phyloP scores from a whole-genome alignment of 371 early-diverging fungal species.

The Mortierella sp. region DNA sequence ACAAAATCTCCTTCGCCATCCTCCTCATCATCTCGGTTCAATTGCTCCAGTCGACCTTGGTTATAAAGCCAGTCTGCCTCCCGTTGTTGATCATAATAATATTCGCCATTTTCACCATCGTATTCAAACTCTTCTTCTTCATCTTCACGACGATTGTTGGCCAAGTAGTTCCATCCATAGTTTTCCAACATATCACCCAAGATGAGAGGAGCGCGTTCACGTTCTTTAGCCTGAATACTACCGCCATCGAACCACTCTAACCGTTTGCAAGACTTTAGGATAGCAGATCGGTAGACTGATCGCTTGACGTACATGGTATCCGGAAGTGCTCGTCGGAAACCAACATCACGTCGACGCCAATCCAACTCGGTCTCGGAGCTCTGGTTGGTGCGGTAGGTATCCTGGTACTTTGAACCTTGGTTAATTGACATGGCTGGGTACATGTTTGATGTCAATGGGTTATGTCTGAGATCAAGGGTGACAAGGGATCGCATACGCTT shows the following conservation, averaged over 20 bases:
- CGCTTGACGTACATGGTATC: conserved; percentile 61
- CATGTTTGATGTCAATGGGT: conserved; percentile 53
- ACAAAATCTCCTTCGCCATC: conserved; percentile 23
- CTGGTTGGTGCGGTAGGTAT: conserved; percentile 45
- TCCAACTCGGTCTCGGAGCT: conserved; percentile 50
- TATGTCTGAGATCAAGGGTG: conserved; percentile 63
- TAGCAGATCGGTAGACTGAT: conserved; percentile 60
- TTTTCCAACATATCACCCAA: conserved; percentile 34
- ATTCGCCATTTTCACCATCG: conserved; percentile 17
- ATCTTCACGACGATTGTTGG: conserved; percentile 33
- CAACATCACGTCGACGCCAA: conserved; percentile 61
- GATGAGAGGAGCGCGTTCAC: conserved; percentile 40
- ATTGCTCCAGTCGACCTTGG: conserved; percentile 8
- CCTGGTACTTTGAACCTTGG: conserved; percentile 47
- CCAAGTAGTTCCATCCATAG: conserved; percentile 34
- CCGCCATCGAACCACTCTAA: conserved; percentile 64
- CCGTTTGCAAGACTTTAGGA: conserved; percentile 59
- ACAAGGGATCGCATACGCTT: conserved; percentile 58
- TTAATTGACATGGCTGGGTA: conserved; percentile 55
- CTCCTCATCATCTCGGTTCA: conserved; percentile 14
- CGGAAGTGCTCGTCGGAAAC: conserved; percentile 55
- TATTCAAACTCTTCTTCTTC: conserved; percentile 44
- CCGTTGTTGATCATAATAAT: conserved; percentile 10
- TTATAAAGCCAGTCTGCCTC: conserved; percentile 23
- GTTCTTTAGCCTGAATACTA: conserved; percentile 37